A percentile compares a stretch with the other conserved stretches of the same genome.
Conservation (phyloP, 768 basidiomycete genomes). For the Fomitopsis serialis region DNA sequence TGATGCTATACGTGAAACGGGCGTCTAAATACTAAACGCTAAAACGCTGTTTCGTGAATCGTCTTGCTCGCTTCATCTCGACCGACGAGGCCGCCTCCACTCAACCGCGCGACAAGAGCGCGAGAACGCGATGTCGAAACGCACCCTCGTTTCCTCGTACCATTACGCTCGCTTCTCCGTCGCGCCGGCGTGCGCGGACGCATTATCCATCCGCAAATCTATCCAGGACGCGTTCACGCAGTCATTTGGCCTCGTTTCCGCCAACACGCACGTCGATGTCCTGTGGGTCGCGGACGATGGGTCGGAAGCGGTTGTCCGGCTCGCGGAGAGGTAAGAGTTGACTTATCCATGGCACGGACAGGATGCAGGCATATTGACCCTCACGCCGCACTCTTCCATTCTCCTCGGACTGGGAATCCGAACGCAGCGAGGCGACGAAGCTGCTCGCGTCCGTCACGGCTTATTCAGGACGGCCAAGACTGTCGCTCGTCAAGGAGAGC, state of each 20-base stretch:
- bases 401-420: neutral
- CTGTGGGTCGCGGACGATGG: conserved; percentile 45
- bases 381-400: neutral
- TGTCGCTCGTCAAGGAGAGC: conserved; percentile 25
- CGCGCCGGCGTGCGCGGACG: conserved; percentile 33
- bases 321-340: conserved; percentile 31
- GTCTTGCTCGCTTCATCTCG: too few species aligned
- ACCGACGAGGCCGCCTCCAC: too few species aligned
- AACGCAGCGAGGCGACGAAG: conserved; percentile 23
- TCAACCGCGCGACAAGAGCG: too few species aligned
- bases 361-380: neutral
- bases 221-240: conserved; percentile 51
- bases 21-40: neutral
- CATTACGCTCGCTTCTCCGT: conserved; percentile 46
- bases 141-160: conserved; percentile 13
- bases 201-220: conserved; percentile 43
- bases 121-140: neutral
- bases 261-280: conserved; percentile 52
- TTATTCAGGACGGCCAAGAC: conserved; percentile 12
- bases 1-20: neutral
- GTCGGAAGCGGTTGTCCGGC: conserved; percentile 35
- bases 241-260: conserved; percentile 48
- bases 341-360: too few species aligned
- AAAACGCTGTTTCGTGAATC: too few species aligned
- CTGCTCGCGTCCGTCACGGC: conserved; percentile 25